A percentile compares a stretch with the other conserved stretches of the same genome.
These are phyloP conservation scores for Aspergillus sp. DNA, from an alignment of 2,329 filamentous ascomycete genomes.

Conservation along the genomic window DNA sequence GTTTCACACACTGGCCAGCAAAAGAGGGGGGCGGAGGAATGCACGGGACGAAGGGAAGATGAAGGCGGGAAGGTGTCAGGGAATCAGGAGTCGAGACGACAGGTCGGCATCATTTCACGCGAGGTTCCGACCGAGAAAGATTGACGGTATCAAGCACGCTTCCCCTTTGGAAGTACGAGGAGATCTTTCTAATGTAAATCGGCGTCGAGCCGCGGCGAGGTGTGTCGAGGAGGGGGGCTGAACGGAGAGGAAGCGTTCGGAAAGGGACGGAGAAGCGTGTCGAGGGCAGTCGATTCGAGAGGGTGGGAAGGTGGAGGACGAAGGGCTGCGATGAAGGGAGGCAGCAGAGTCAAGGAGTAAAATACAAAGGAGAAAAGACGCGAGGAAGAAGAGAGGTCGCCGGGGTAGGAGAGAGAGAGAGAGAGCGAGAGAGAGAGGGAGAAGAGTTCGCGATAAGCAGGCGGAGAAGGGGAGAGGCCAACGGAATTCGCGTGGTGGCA, in stretches of 20 bases:
- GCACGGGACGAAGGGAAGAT: not conserved
- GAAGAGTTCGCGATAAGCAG: constrained; percentile 28
- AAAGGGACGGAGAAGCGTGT: constrained; percentile 2
- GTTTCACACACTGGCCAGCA: constrained; percentile 4
- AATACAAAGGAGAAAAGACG: constrained; percentile 5
- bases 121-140: not conserved
- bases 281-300: constrained; percentile 58
- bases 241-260: not conserved
- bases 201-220: not conserved
- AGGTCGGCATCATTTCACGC: constrained; percentile 21
- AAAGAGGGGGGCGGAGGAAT: constrained; percentile 9
- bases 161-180: not conserved
- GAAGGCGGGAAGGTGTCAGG: constrained; percentile 6
- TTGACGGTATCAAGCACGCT: not conserved
- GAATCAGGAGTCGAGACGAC: constrained; percentile 16
- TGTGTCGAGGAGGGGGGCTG: not conserved
- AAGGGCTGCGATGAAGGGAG: constrained; percentile 58
- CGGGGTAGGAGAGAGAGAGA: constrained; percentile 66
- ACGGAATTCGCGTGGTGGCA: constrained; percentile 25
- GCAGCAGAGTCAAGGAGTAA: constrained; percentile 7
- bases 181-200: not conserved
- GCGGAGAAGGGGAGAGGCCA: constrained; percentile 23
- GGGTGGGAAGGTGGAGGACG: constrained; percentile 77
- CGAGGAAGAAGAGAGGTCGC: constrained; percentile 35
- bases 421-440: constrained; percentile 16